Evolutionary conservation across 1,139 yeast genomes (phyloP), one percentile per base, ranked within the genome.

Genomic region (Geotrichum carabidarum): DNA sequence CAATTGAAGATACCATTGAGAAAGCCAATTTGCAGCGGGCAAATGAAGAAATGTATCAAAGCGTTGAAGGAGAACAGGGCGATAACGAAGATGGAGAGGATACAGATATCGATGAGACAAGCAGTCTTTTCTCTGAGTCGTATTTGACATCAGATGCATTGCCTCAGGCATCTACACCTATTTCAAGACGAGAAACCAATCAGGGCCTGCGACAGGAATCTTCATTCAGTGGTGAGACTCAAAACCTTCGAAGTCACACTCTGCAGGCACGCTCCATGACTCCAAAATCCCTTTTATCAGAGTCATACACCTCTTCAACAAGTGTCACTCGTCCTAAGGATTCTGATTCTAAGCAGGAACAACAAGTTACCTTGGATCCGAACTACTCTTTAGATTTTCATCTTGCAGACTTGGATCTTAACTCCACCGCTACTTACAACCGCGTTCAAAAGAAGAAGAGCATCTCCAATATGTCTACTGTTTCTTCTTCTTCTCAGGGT

Each of bases 1-100:
- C 87, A 0, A 88, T 93, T 2, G 75, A 79, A 22, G 82, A 81
- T 44, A 84, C 95, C 0, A 79, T 88, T 11, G 70, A 71, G 30
- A 78, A 71, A 64, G 81, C 79, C 8, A 72, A 74, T 50, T 79
- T 76, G 38, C 79, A 59, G 30, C 60, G 63, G 38, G 62, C 57
- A 8, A 61, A 61, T 34, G 57, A 58, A 9, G 62, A 56, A 14
- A 47, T 50, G 27, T 57, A 58, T 34, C 42, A 52, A 18, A 41
- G 38, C 8, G 49, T 44, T n/a, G 53, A 48, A 43, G 58, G 52
- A 27, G 50, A 51, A 12, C 50, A 17, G 32, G 51, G 36, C 31
- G 54, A 46, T 17, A 38, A 40, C 18, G 51, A 48, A 9, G 62
- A 53, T 11, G 59, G 51, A 32, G 62, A 57, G 31, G 58, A 54